Evolutionary conservation across 495 filamentous ascomycete genomes (phyloP), one percentile per base, ranked within the genome.

Genomic region (Aspergillus conjunctus): DNA sequence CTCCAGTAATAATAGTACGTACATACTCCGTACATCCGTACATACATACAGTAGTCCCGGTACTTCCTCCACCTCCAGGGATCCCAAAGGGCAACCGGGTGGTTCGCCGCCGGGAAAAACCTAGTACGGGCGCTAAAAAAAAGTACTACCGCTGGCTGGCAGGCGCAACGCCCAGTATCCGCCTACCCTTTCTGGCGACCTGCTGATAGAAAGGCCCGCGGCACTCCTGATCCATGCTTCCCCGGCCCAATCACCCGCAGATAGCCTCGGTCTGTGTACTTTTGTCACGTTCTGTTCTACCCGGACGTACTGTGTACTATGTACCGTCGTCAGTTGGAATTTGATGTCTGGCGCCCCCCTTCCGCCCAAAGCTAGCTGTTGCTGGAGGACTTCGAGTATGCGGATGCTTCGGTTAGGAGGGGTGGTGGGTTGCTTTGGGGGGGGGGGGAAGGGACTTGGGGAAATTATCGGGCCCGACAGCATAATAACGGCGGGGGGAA

Each of bases 181-280:
- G 64, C 70, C 60, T 78, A 58, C 75, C 74, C 60, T 73, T 74
- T 78, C 56, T 68, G 71, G 73, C 75, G 75, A 75, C 68, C 50
- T 74, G 75, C 68, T 66, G 65, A 51, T 66, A 59, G 54, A 59
- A 50, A 50, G 63, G 63, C 66, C 61, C 62, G 68, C 73, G 74
- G 74, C 65, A 60, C 61, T 56, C 64, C 56, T 61, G 58, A 64
- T 69, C 71, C 74, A 66, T 73, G 68, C 64, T 74, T 74, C 75
- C 75, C 72, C 75, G 75, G 65, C 34, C 74, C 68, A 76, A 78
- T 78, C 68, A 74, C 45, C 45, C 20, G n/a, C 9, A 12, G 15
- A 11, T 32, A 8, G 37, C 56, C 26, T 33, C 43, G 69, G 65
- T 58, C 65, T 68, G 62, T 62, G 67, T 70, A 70, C 65, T 70